phyloP scores from a whole-genome alignment of 176 grass and related monocot species.

The Avena atlantica region DNA sequence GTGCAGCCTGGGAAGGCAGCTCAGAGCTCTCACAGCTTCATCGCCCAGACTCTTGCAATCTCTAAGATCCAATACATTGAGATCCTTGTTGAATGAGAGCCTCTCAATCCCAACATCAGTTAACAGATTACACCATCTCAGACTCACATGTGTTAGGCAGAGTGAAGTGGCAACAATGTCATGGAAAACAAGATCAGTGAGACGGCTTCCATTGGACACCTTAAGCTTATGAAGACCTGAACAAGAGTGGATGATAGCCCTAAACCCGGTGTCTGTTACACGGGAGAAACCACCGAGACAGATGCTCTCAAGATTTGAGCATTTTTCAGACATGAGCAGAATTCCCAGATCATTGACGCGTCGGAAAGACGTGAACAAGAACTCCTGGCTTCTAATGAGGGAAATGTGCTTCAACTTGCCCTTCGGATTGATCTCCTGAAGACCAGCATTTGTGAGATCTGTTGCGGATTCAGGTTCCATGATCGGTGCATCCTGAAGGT shows the following conservation, averaged over 20 bases:
- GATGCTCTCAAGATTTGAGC: constrained; percentile 87
- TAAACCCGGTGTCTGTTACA: constrained; percentile 92
- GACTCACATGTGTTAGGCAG: constrained; percentile 91
- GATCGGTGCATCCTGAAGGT: constrained; percentile 90
- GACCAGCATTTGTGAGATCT: constrained; percentile 91
- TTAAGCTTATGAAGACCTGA: constrained; percentile 83
- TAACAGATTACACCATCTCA: constrained; percentile 88
- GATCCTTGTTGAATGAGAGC: constrained; percentile 90
- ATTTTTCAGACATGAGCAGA: constrained; percentile 81
- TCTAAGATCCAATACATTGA: constrained; percentile 84
- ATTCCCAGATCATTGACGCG: constrained; percentile 92
- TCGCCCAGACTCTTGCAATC: constrained; percentile 85
- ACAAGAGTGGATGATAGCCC: constrained; percentile 89
- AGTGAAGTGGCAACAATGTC: constrained; percentile 96
- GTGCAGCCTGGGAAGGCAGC: constrained; percentile 73
- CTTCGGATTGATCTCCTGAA: constrained; percentile 82
- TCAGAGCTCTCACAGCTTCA: constrained; percentile 81
- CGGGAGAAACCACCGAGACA: constrained; percentile 88
- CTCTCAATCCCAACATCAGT: constrained; percentile 78
- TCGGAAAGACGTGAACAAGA: constrained; percentile 78
- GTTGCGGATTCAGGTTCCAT: constrained; percentile 71
- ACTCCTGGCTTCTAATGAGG: constrained; percentile 89
- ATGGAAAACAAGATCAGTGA: constrained; percentile 98
- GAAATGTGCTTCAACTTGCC: constrained; percentile 91
- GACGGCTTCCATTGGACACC: constrained; percentile 77